Evolutionary conservation across 768 basidiomycete species (phyloP).

Genomic region (Nidularia sp.): DNA sequence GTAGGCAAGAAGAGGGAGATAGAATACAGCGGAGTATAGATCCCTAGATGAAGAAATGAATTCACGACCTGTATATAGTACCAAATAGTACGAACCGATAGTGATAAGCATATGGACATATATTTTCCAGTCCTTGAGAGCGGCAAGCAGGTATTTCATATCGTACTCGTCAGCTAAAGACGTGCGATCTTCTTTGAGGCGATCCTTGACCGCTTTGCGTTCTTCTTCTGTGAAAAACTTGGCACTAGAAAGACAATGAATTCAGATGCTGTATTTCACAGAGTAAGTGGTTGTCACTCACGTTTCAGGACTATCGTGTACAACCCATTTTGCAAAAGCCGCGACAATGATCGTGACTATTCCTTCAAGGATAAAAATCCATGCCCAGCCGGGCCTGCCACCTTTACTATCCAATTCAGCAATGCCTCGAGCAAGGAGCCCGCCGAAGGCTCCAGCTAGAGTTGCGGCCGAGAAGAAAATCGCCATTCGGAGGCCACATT

Average conservation of each 20-base stretch:
- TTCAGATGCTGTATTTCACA: background rate
- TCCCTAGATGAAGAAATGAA: conserved; percentile 10
- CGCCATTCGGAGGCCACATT: conserved; percentile 25
- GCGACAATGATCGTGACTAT: conserved; percentile 21
- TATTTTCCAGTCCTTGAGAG: conserved; percentile 27
- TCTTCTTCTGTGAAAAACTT: conserved; percentile 22
- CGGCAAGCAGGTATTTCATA: conserved; percentile 18
- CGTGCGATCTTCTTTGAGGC: conserved; percentile 20
- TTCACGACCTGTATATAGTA: conserved; percentile 1
- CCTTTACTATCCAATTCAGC: conserved; percentile 19
- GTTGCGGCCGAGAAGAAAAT: conserved; percentile 28
- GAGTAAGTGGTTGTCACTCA: conserved; percentile 4
- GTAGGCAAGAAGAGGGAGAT: conserved; percentile 26
- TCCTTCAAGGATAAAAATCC: conserved; percentile 29
- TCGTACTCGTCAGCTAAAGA: conserved; percentile 22
- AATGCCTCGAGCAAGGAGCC: conserved; percentile 23
- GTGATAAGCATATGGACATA: conserved; percentile 28
- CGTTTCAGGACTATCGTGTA: conserved; percentile 24
- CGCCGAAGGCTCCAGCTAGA: conserved; percentile 25
- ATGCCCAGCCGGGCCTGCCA: conserved; percentile 24
- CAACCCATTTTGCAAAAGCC: conserved; percentile 17
- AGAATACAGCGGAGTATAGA: conserved; percentile 24
- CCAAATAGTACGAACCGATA: conserved; percentile 8
- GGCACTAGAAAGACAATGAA: conserved; percentile 9
- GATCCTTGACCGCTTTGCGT: conserved; percentile 19